phyloP scores from a whole-genome alignment of 192 early-diverging fungal genomes.

The Coemansia sp. region DNA sequence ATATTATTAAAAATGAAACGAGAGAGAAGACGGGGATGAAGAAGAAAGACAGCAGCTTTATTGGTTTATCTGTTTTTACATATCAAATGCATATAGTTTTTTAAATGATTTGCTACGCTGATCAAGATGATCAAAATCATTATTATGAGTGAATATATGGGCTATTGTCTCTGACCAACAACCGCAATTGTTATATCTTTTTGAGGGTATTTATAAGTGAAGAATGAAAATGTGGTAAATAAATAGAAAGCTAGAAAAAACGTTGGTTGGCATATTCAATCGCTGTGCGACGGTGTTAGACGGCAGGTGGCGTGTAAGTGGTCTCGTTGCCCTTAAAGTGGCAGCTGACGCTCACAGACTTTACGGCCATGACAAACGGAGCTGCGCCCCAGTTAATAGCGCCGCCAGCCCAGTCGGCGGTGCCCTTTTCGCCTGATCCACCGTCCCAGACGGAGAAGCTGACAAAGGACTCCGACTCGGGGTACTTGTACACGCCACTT shows the following conservation, averaged over 20 bases:
- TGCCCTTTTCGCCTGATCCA: conserved; percentile 57
- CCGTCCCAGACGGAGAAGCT: conserved; percentile 70
- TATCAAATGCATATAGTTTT: too few species aligned
- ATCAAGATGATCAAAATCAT: too few species aligned
- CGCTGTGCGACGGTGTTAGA: not conserved
- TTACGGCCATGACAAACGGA: conserved; percentile 55
- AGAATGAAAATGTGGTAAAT: not conserved
- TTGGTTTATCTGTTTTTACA: too few species aligned
- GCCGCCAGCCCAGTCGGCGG: conserved; percentile 64
- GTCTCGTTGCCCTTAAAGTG: conserved; percentile 57
- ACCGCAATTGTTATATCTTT: too few species aligned
- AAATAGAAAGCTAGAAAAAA: not conserved
- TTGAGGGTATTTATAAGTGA: not conserved
- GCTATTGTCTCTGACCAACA: too few species aligned
- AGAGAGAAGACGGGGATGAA: too few species aligned
- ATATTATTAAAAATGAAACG: too few species aligned
- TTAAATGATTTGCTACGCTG: too few species aligned
- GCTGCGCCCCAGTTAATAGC: conserved; percentile 59
- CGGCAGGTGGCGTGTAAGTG: conserved; percentile 38
- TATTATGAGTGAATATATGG: too few species aligned
- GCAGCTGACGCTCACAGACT: conserved; percentile 58
- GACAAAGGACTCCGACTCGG: conserved; percentile 53
- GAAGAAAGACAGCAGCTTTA: too few species aligned
- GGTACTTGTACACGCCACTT: conserved; percentile 49
- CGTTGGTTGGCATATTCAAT: not conserved